phyloP scores from a whole-genome alignment of 495 filamentous ascomycete species.

The Trichocladium uniseriatum region DNA sequence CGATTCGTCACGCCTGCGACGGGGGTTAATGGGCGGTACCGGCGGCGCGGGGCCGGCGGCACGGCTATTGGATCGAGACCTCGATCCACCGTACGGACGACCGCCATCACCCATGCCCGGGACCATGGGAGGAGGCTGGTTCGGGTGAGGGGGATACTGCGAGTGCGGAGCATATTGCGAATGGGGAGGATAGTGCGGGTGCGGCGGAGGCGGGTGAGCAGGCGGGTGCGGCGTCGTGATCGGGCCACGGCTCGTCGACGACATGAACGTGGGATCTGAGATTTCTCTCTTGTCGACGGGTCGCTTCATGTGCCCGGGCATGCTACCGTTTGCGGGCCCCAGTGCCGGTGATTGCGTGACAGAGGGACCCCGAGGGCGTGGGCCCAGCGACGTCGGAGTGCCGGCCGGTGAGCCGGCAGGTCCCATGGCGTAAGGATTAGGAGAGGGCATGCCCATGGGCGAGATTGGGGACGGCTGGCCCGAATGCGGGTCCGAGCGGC shows the following conservation, averaged over 20 bases:
- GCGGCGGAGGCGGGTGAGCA: neutral
- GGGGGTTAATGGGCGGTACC: conserved; percentile 62
- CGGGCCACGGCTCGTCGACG: conserved; percentile 62
- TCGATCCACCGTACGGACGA: conserved; percentile 25
- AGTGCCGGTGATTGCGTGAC: conserved; percentile 40
- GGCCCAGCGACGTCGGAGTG: conserved; percentile 18
- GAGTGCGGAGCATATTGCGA: neutral
- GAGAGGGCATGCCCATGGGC: conserved; percentile 25
- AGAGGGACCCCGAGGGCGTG: conserved; percentile 26
- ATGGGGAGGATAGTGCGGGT: neutral
- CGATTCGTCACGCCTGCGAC: conserved; percentile 49
- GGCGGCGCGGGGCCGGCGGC: conserved; percentile 50
- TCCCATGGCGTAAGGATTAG: conserved; percentile 20
- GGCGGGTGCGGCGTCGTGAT: conserved; percentile 51
- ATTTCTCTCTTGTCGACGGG: conserved; percentile 66
- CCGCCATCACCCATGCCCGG: conserved; percentile 11
- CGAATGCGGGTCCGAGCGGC: conserved; percentile 22
- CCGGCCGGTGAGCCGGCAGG: conserved; percentile 20
- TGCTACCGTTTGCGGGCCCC: conserved; percentile 7
- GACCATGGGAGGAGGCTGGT: conserved; percentile 1
- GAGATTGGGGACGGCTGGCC: conserved; percentile 41
- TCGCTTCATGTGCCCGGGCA: conserved; percentile 45
- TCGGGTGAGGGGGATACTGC: neutral
- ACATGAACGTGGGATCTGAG: conserved; percentile 76
- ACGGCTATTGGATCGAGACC: conserved; percentile 32